A percentile compares a stretch with the other conserved stretches of the same genome.
Conservation (phyloP, 495 filamentous ascomycete species). For the Penicillium parvum region DNA sequence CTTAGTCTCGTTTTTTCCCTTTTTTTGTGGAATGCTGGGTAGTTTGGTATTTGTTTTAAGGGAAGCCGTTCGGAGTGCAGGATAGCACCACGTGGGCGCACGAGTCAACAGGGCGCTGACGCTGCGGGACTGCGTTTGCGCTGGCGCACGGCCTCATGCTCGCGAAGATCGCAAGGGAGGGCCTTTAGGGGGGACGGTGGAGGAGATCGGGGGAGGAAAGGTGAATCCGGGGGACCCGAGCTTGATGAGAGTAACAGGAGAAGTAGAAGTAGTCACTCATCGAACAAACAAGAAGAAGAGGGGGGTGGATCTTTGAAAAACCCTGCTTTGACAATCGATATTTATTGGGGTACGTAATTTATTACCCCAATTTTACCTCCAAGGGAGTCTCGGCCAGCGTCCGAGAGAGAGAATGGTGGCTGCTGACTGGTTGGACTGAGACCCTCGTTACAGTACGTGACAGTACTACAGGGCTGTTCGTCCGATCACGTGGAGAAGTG, state of each 20-base stretch:
- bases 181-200: background rate
- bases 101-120: conserved; percentile 37
- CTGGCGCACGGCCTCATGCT: conserved; percentile 29
- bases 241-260: background rate
- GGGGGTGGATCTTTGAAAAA: conserved; percentile 2
- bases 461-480: conserved; percentile 8
- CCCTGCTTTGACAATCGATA: conserved; percentile 14
- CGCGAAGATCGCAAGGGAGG: conserved; percentile 8
- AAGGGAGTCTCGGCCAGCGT: too few relatives aligned
- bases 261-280: conserved; percentile 1
- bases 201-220: conserved; percentile 4
- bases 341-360: too few relatives aligned
- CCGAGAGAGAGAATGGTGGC: too few relatives aligned
- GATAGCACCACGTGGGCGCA: conserved; percentile 45
- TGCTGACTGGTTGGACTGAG: conserved; percentile 7
- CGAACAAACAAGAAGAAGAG: background rate
- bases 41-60: conserved; percentile 13
- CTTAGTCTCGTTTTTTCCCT: conserved; percentile 2
- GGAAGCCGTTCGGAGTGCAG: conserved; percentile 23
- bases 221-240: conserved; percentile 5
- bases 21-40: background rate
- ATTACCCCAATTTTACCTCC: conserved; percentile 8
- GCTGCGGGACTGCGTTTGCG: conserved; percentile 31
- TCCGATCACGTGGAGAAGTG: too few relatives aligned
- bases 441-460: conserved; percentile 6